phyloP scores from a whole-genome alignment of 139 green algal species.

The Haematococcus lacustris region DNA sequence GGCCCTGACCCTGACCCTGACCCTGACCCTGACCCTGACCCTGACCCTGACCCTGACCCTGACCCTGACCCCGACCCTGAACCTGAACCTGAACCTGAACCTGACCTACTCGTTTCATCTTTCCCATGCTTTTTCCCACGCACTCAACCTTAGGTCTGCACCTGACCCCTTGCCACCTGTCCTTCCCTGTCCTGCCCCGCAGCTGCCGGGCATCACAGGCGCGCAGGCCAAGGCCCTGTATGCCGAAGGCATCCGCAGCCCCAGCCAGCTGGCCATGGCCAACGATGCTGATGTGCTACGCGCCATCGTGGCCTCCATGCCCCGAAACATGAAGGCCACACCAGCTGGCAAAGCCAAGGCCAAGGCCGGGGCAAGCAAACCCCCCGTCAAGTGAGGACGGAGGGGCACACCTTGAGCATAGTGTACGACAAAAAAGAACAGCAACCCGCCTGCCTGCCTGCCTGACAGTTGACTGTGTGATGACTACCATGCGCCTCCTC shows the following conservation, averaged over 20 bases:
- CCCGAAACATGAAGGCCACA: neutral
- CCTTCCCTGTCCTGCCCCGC: neutral
- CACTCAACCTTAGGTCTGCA: neutral
- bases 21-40: neutral
- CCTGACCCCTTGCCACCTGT: neutral
- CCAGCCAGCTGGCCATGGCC: slow-evolving; percentile 24
- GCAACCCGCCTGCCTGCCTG: too few relatives aligned
- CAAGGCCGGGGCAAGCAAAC: too few relatives aligned
- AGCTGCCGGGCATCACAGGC: slow-evolving; percentile 17
- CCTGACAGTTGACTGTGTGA: too few relatives aligned
- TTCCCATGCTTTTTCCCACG: neutral
- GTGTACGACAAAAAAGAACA: too few relatives aligned
- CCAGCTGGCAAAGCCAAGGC: neutral
- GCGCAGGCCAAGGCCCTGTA: slow-evolving; percentile 34
- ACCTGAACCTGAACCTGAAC: neutral
- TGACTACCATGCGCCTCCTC: too few relatives aligned
- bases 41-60: neutral
- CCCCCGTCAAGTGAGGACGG: too few relatives aligned
- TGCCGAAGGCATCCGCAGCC: slow-evolving; percentile 27
- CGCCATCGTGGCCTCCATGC: slow-evolving; percentile 9
- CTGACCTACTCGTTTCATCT: neutral
- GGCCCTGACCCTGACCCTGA: neutral
- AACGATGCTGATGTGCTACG: slow-evolving; percentile 18
- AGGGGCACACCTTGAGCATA: too few relatives aligned
- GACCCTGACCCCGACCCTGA: neutral